These are phyloP conservation scores for Pythium dissotocum DNA, from an alignment of 352 stramenopile genomes.

Conservation along the genomic window DNA sequence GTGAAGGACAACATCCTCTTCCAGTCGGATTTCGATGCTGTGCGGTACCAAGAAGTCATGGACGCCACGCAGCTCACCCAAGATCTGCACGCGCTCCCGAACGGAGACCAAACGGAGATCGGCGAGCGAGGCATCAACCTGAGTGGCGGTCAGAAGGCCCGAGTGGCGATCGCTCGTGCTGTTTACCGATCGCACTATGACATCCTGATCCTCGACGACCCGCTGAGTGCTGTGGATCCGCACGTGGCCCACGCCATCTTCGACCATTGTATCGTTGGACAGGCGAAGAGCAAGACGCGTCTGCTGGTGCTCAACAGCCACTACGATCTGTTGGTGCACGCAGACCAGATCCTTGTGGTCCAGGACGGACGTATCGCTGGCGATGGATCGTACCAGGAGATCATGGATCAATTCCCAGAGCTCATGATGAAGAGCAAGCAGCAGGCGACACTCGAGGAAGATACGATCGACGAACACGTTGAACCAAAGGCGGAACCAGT, in stretches of 20 bases:
- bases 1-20: constrained; percentile 46
- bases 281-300: constrained; percentile 47
- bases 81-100: constrained; percentile 67
- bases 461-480: constrained; percentile 25
- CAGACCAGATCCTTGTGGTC: constrained; percentile 37
- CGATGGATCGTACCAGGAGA: constrained; percentile 27
- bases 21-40: constrained; percentile 30
- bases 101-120: constrained; percentile 75
- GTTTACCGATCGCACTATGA: constrained; percentile 39
- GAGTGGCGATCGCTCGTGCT: constrained; percentile 35
- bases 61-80: constrained; percentile 55
- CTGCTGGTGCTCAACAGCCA: constrained; percentile 80
- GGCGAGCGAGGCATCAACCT: constrained; percentile 54
- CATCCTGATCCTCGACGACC: constrained; percentile 46
- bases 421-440: constrained; percentile 13
- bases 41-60: constrained; percentile 42
- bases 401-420: constrained; percentile 29
- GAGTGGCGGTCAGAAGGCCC: constrained; percentile 42
- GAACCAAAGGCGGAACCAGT: too few relatives aligned
- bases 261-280: constrained; percentile 34
- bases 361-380: constrained; percentile 31
- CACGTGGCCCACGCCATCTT: constrained; percentile 47
- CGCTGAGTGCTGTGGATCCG: constrained; percentile 42
- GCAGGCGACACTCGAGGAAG: constrained; percentile 11
- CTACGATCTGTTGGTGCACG: constrained; percentile 32